Conservation (phyloP, 257 asterid genomes). For the Nicotiana sylvestris region DNA sequence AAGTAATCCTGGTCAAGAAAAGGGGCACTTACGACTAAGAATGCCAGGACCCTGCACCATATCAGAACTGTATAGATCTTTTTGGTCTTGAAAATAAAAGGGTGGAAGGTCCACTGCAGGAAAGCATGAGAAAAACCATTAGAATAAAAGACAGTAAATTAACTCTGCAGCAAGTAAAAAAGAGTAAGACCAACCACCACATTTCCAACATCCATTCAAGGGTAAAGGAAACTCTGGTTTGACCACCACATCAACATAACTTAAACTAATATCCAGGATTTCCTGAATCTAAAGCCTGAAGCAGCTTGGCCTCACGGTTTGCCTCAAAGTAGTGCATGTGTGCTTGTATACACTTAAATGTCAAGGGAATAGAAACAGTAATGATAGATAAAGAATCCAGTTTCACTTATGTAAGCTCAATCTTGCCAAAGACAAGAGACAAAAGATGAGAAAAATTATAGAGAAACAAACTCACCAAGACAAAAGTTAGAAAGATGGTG, state of each 20-base stretch:
- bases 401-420: not conserved
- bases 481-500: slow-evolving; percentile 65
- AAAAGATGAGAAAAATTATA: not conserved
- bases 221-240: not conserved
- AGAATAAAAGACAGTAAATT: slow-evolving; percentile 12
- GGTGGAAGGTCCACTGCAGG: slow-evolving; percentile 98
- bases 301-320: not conserved
- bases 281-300: not conserved
- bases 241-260: not conserved
- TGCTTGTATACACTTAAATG: not conserved
- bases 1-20: not conserved
- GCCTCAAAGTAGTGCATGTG: not conserved
- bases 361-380: not conserved
- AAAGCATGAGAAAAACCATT: slow-evolving; percentile 20
- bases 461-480: slow-evolving; percentile 54
- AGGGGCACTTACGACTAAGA: slow-evolving; percentile 71
- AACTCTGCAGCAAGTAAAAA: not conserved
- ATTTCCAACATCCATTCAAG: not conserved
- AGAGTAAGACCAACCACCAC: not conserved
- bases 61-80: slow-evolving; percentile 88
- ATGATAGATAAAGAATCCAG: not conserved
- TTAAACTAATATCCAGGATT: not conserved
- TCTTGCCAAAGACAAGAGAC: not conserved
- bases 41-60: slow-evolving; percentile 98
- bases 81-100: slow-evolving; percentile 82